Base-by-base conservation (phyloP, 495 filamentous ascomycete genomes). In the Neurospora terricola region DNA sequence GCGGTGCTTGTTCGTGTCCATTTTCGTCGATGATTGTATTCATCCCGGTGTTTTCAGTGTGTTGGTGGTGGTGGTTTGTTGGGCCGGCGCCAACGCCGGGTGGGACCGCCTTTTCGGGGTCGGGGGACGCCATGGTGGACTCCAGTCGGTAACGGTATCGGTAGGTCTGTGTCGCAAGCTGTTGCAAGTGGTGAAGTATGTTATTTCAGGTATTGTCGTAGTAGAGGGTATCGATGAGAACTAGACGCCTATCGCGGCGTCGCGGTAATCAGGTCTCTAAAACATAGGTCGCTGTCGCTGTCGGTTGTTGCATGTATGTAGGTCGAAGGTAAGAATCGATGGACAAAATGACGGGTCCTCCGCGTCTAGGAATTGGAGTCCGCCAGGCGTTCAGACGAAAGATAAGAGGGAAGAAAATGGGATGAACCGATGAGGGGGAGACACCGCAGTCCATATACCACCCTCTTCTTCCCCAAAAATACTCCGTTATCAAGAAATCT, bases 1-100 rank as follows among this genome's bases (percentile, higher is more conserved):
- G 78, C 72, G 81, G 82, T 38, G 82, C 76, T 37, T 80, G 71
- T 42, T 78, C 73, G 14, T 72, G 59, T 1, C 69, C 62, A 21
- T 71, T 62, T 54, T 54, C 45, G 45, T 54, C 45, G 2, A 54
- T 54, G 21, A 54, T 54, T 6, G 45, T 27, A 27, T 54, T 23
- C 45, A 54, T 54, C 11, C 45, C 45, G 45, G 5, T 27, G 45
- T 54, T 54, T 6, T 54, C 45, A 21, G 45, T 1, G 5, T 62
- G 27, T 1, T 16, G 54, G 23, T 23, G 45, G 4, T 23, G 9
- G 11, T 54, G n/a, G 23, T 27, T 9, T 2, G 11, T 62, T 30
- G 5, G 5, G 23, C 54, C 23, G 0, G 10, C 21, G 54, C 54
- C 54, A 2, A 0, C 0, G 12, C 30, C 27, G 42, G 69, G 71